Evolutionary conservation across 1,284 basidiomycete genomes (phyloP), one percentile per base, ranked within the genome.

Genomic region (Pterulicium gracile): DNA sequence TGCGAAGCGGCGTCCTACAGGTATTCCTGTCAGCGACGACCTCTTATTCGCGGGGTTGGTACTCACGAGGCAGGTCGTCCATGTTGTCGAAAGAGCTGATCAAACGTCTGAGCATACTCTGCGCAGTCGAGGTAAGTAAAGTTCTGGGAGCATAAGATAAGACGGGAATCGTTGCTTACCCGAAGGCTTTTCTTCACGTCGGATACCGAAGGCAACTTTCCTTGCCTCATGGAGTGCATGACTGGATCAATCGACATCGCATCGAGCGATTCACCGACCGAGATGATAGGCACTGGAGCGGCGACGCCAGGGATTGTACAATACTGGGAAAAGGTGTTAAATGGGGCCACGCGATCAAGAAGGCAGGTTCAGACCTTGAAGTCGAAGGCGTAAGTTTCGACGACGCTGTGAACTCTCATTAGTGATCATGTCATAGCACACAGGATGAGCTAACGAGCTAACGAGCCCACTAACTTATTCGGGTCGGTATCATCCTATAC

Each of bases 321-420:
- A 56, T 85, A 85, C 81, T 85, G 49, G 13, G 36, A 14, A 21
- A 40, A 45, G 21, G 13, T 17, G 3, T 46, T 43, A 46, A 18
- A 18, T 23, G 17, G 17, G 44, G 12, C 10, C 27, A 32, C 24
- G 54, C 18, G 52, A 44, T 14, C n/a, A 44, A 39, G 22, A 21
- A 36, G 12, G 21, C 39, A 20, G 14, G 32, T 4, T 18, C 13
- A 19, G 19, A 82, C 86, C 54, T 77, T 73, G 55, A 88, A 85
- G 55, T 86, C 82, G 64, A 88, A 88, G 0, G 84, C 87, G 55
- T 88, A 88, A 23, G 86, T 79, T 58, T 88, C 85, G 20, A 88
- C 70, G 47, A 88, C 81, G 61, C 85, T 88, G 7, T n/a, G n/a
- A 32, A 10, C 27, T 10, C n/a, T 32, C 10, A n/a, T 32, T 10